Conservation (phyloP, 1,284 basidiomycete species). For the Peniophora sp. region DNA sequence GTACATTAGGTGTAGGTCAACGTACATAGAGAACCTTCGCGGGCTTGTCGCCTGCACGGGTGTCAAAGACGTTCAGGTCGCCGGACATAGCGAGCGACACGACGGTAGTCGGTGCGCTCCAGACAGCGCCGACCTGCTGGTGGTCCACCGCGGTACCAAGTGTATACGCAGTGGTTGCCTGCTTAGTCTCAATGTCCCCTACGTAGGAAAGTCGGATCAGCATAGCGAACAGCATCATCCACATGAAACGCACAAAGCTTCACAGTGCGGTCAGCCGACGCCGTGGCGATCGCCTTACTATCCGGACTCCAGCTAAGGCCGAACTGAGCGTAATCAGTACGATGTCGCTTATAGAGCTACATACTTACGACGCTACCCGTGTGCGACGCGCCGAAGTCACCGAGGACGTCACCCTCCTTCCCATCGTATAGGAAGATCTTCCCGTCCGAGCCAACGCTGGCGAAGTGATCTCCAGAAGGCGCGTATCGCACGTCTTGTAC, state of each 20-base stretch:
- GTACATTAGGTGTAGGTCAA: no score
- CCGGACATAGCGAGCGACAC: constrained; percentile 85
- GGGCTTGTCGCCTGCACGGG: constrained; percentile 53
- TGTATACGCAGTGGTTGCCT: constrained; percentile 61
- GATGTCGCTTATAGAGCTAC: background rate
- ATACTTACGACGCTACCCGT: constrained; percentile 69
- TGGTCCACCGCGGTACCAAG: constrained; percentile 62
- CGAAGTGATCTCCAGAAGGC: constrained; percentile 77
- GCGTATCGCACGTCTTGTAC: constrained; percentile 89
- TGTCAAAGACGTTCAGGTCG: constrained; percentile 80
- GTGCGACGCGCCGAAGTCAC: constrained; percentile 62
- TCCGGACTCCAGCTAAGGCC: constrained; percentile 75
- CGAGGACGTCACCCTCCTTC: constrained; percentile 74
- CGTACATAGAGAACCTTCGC: constrained; percentile 55
- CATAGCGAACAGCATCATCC: no score
- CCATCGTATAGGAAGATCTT: constrained; percentile 93
- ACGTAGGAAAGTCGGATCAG: no score
- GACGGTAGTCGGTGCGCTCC: constrained; percentile 65
- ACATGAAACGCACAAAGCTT: constrained; percentile 75
- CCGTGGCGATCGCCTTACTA: constrained; percentile 68
- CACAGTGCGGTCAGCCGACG: constrained; percentile 84
- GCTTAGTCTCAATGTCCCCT: constrained; percentile 78
- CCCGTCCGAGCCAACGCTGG: constrained; percentile 86
- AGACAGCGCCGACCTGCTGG: constrained; percentile 89
- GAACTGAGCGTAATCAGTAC: constrained; percentile 38